phyloP scores from a whole-genome alignment of 495 filamentous ascomycete species.

The Thermochaetoides thermophila region DNA sequence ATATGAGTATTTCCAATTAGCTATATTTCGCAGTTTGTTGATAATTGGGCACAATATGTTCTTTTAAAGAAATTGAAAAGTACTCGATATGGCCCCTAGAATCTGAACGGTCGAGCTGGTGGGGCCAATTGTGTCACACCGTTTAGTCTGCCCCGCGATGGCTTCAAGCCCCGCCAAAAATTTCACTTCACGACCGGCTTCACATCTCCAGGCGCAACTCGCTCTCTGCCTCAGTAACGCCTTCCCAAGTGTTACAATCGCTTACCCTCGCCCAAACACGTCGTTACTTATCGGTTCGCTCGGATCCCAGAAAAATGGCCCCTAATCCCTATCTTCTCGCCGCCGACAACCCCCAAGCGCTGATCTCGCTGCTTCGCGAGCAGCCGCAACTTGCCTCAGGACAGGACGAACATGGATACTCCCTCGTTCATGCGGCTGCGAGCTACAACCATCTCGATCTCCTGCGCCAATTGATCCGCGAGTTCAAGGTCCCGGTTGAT shows the following conservation, averaged over 20 bases:
- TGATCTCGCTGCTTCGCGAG: conserved; percentile 50
- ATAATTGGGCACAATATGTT: too few relatives aligned
- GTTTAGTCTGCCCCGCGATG: background rate
- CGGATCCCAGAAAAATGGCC: too few relatives aligned
- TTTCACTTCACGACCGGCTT: too few relatives aligned
- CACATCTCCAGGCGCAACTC: background rate
- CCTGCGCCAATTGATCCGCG: conserved; percentile 59
- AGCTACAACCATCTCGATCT: conserved; percentile 81
- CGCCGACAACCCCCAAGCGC: conserved; percentile 52
- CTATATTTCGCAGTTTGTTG: too few relatives aligned
- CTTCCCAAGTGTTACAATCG: too few relatives aligned
- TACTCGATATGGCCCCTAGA: too few relatives aligned
- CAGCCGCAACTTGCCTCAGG: conserved; percentile 50
- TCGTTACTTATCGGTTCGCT: too few relatives aligned
- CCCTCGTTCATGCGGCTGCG: conserved; percentile 76
- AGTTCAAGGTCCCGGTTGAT: conserved; percentile 64
- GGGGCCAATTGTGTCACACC: too few relatives aligned
- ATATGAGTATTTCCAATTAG: too few relatives aligned
- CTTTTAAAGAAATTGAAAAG: too few relatives aligned
- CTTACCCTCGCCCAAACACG: too few relatives aligned
- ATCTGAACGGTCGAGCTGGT: too few relatives aligned
- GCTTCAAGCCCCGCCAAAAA: conserved; percentile 5
- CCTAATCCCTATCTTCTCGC: conserved; percentile 66
- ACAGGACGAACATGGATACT: conserved; percentile 79
- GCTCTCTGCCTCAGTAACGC: background rate